Evolutionary conservation across 2,329 filamentous ascomycete species (phyloP).

Genomic region (Pseudogymnoascus sp.): DNA sequence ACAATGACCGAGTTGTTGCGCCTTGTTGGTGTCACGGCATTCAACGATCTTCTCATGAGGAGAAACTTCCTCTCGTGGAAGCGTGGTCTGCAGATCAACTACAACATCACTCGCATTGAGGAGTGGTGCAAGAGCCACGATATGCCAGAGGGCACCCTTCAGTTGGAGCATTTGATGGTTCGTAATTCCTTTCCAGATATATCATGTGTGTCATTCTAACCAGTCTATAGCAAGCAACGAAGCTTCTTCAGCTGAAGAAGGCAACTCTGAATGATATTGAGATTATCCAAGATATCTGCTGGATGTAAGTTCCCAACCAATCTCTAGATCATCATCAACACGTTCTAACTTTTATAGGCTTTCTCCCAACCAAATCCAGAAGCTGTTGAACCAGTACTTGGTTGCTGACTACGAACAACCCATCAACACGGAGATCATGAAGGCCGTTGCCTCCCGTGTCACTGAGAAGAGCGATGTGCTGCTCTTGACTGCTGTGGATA

Average conservation of each 20-base stretch:
- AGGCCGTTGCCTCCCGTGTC: conserved; percentile 91
- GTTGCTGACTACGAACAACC: conserved; percentile 98
- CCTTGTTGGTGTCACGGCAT: conserved; percentile 92
- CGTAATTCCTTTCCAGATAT: conserved; percentile 22
- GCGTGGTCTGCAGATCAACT: conserved; percentile 97
- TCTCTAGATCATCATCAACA: neutral
- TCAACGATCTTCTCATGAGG: conserved; percentile 96
- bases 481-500: conserved; percentile 87
- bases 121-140: conserved; percentile 99
- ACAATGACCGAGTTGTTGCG: conserved; percentile 88
- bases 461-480: conserved; percentile 98
- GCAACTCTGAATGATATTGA: conserved; percentile 98
- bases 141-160: conserved; percentile 95
- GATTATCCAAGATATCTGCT: conserved; percentile 99
- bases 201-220: conserved; percentile 26
- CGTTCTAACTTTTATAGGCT: conserved; percentile 48
- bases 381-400: conserved; percentile 95
- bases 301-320: conserved; percentile 66
- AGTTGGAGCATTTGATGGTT: conserved; percentile 97
- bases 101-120: conserved; percentile 98
- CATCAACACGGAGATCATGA: conserved; percentile 99
- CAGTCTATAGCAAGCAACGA: conserved; percentile 73
- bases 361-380: conserved; percentile 97
- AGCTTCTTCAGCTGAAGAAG: conserved; percentile 97
- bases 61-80: conserved; percentile 99